Percentiles rank a stretch among this genome's conserved stretches.
phyloP scores from a whole-genome alignment of 2,329 filamentous ascomycete species.

The Pseudopithomyces maydicus region DNA sequence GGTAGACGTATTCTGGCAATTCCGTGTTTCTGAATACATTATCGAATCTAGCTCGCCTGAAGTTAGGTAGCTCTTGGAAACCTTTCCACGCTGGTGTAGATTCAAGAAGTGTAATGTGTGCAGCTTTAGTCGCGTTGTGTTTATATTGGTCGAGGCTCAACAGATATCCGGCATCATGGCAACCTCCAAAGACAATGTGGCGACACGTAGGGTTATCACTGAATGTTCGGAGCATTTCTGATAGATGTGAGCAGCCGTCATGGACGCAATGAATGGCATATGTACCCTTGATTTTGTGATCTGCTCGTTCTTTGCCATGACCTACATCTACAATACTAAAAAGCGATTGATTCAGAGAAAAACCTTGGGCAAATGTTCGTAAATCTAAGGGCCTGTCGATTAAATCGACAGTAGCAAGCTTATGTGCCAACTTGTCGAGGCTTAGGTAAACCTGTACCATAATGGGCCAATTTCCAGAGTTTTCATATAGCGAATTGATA shows the following conservation, averaged over 20 bases:
- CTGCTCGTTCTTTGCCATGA: constrained; percentile 52
- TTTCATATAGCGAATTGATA: constrained; percentile 47
- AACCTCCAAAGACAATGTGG: constrained; percentile 55
- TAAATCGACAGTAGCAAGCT: constrained; percentile 48
- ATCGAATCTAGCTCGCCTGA: constrained; percentile 47
- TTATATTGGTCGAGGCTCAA: constrained; percentile 53
- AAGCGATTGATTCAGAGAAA: constrained; percentile 51
- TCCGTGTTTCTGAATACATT: constrained; percentile 49
- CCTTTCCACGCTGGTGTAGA: constrained; percentile 48
- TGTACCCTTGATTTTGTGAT: constrained; percentile 52
- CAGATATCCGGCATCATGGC: constrained; percentile 54
- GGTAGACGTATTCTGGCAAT: constrained; percentile 38
- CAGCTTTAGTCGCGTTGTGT: constrained; percentile 42
- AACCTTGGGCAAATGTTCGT: constrained; percentile 49
- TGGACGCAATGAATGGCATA: neutral
- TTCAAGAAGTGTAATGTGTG: constrained; percentile 53
- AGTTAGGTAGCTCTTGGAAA: constrained; percentile 48
- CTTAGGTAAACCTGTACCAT: constrained; percentile 55
- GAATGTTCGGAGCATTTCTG: constrained; percentile 54
- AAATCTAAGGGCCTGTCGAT: constrained; percentile 48
- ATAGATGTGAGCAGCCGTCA: constrained; percentile 10
- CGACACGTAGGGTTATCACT: constrained; percentile 53
- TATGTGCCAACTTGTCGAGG: constrained; percentile 51
- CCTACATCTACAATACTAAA: constrained; percentile 57
- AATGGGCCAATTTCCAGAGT: constrained; percentile 50